A percentile compares a stretch with the other conserved stretches of the same genome.
Conservation (phyloP, 73 alveolate genomes). For the Tetrahymena elliotti region DNA sequence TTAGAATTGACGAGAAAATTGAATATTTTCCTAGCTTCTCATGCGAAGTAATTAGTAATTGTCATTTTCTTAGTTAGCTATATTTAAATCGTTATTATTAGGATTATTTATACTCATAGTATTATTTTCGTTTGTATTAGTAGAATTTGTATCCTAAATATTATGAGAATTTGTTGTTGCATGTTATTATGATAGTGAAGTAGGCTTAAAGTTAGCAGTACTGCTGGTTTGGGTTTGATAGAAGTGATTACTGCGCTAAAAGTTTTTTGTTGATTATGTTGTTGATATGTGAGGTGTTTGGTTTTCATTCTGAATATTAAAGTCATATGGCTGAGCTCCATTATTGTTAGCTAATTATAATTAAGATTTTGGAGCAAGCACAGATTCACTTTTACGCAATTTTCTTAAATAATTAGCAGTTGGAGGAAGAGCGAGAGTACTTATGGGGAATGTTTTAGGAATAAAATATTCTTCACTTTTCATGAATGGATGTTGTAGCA, state of each 20-base stretch:
- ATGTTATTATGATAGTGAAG: neutral
- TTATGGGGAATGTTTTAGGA: conserved; percentile 73
- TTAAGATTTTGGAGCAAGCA: neutral
- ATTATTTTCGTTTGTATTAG: neutral
- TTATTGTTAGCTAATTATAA: neutral
- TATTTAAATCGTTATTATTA: neutral
- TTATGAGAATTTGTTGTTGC: neutral
- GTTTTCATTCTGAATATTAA: neutral
- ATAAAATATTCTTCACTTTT: conserved; percentile 47
- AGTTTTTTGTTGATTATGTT: neutral
- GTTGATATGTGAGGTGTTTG: neutral
- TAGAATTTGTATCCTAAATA: neutral
- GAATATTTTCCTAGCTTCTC: neutral
- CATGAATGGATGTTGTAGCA: conserved; percentile 65
- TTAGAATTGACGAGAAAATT: neutral
- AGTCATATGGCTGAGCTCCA: neutral
- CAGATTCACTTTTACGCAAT: conserved; percentile 11
- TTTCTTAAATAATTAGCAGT: conserved; percentile 45
- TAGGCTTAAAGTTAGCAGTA: neutral
- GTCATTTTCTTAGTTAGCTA: neutral
- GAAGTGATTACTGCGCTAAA: neutral
- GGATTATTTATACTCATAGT: neutral
- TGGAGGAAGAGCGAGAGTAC: conserved; percentile 82
- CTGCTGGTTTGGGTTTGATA: neutral
- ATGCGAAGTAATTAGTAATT: neutral